Base-by-base conservation (phyloP, 306 rosid genomes). In the Cucurbita maxima region DNA sequence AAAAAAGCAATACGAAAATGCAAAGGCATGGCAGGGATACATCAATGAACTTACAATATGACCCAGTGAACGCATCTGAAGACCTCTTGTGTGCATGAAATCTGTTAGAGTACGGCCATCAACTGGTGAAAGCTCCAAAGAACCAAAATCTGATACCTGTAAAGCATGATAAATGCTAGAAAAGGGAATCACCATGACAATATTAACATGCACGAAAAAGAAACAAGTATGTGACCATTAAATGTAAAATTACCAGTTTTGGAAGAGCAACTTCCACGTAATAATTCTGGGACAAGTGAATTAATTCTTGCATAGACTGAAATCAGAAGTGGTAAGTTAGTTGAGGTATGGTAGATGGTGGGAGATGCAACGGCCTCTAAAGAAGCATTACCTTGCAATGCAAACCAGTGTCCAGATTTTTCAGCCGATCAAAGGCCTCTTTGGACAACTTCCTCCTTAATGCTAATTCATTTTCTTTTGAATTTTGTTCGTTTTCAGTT, bases 101-200 rank as follows among this genome's bases (percentile, higher is more conserved):
- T 94, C 99, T 77, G 99, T 94, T 59, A 94, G 85, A 40, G 99
- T 94, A 67, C 97, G 92, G 44, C 99, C 99, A 86, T 94, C 99
- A 83, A 94, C 99, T 30, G 99, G 99, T 48, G 99, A 91, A 71
- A 94, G 96, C 75, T 94, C 99, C 82, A 94, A 83, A 7, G 99
- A 94, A 79, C 97, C 96, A 85, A 94, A 94, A 86, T 94, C 99
- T 69, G 99, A 96, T 66, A 94, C 99, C 99, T 94, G 92, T 59
- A 83, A 80, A 71, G 60, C 55, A 84, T 16, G 70, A 79, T 52
- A 69, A 78, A 71, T 67, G 78, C 34, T 64, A 72, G 62, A 84
- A 80, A 74, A 56, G 55, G 34, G 78, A 77, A 77, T 80, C 80
- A 66, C 75, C 58, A 78, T 54, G 81, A 69, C 76, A 44, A 59